Base-by-base conservation (phyloP, 495 filamentous ascomycete genomes). In the Neurospora tetraspora region DNA sequence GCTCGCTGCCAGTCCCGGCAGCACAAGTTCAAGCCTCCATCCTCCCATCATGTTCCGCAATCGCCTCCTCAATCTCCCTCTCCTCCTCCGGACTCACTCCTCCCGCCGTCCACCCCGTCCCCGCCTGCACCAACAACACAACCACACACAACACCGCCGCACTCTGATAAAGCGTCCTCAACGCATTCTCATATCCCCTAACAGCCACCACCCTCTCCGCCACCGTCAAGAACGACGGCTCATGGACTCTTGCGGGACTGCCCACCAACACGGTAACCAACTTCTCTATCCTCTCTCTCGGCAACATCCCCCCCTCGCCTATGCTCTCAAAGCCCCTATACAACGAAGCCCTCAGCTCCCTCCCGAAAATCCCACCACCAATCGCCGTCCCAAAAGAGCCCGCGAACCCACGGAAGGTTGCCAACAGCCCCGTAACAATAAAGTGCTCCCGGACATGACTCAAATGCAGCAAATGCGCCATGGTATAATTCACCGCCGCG, bases 361-460 rank as follows among this genome's bases (percentile, higher is more conserved):
- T 86, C 11, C 84, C 81, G 77, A 94, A 95, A 39, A 93, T 83
- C 0, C 92, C 92, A 1, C 92, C 92, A 8, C 92, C 92, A 23
- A 93, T 90, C 0, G 91, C 89, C 16, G 89, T 90, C 1, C 92
- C 92, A 74, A 94, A 94, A 71, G 86, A 89, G 4, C 90, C 92
- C 1, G 91, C 91, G 72, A 93, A 91, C 10, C 91, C 91, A 0
- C 92, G 83, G 75, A 92, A 92, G 5, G 91, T 94, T 8, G 90
- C 86, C 0, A 94, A 74, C 36, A 95, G 79, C 3, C 90, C 87
- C 2, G 88, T 92, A 23, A 90, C 89, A 73, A 94, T 88, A 74
- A 90, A 93, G 76, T 94, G 91, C 14, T 87, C 85, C 5, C 85
- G 81, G 0, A 85, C 84, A 0, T 78, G 80, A 2, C 89, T 89